Base-by-base conservation (phyloP, 75 land plant genomes). In the Chamaecyparis obtusa region DNA sequence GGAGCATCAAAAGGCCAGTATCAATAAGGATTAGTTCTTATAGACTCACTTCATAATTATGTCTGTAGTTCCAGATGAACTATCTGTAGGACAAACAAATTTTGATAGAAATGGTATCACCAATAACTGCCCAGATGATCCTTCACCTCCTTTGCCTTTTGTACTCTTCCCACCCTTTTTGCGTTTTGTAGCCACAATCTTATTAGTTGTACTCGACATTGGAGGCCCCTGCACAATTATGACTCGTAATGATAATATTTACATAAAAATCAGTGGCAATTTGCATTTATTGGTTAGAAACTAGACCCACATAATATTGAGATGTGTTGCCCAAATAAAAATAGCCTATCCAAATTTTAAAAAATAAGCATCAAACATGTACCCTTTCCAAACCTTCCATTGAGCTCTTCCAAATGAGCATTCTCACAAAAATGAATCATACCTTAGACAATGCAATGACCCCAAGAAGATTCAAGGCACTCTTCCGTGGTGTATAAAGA, bases 361-460 rank as follows among this genome's bases (percentile, higher is more conserved):
- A 32, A 9, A 74, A 41, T 0, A 9, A 44, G 14, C 44, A 64
- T 30, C 21, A 84, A 83, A 9, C 36, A 71, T 39, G 48, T 27
- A 67, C 7, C 76, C 76, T 74, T 74, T 16, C 78, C 33, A 82
- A 74, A 56, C 30, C 74, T 71, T 17, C 80, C 81, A 57, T 32
- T 72, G 41, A 39, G 21, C 35, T 51, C 60, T 83, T 43, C 56
- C 51, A 32, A 37, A 41, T 14, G 5, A 49, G 43, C 82, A 39
- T 30, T 24, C 0, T 57, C 19, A 14, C 19, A 8, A 19, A 84
- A 21, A 57, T 51, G 41, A 55, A 35, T 46, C 71, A 32, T 41
- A 94, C 98, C 95, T 95, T 96, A 84, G 97, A 96, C 51, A 91
- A 92, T 80, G 98, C 91, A 60, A 96, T 95, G 43, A 96, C 85